A percentile compares a stretch with the other conserved stretches of the same genome.
phyloP scores from a whole-genome alignment of 2,329 filamentous ascomycete genomes.

The Sporothrix pallida region DNA sequence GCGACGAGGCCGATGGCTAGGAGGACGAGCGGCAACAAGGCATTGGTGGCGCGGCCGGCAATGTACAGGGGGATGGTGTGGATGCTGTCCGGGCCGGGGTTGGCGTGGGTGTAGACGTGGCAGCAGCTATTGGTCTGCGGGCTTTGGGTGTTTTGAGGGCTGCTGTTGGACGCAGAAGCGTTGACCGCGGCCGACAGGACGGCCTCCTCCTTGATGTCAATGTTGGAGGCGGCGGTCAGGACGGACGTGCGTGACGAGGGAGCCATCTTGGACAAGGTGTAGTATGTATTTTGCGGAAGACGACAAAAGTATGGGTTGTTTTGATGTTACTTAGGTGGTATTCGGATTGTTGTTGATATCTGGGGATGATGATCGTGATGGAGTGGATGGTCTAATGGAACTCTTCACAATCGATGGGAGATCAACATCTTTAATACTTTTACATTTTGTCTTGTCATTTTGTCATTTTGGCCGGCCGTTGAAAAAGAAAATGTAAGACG shows the following conservation, averaged over 20 bases:
- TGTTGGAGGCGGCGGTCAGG: neutral
- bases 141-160: neutral
- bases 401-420: no score
- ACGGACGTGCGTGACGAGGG: neutral
- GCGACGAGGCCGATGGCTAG: slow-evolving; percentile 13
- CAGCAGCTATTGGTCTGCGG: no score
- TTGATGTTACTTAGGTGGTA: no score
- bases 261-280: neutral
- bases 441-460: no score
- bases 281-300: neutral
- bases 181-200: neutral
- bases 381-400: no score
- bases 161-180: neutral
- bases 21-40: neutral
- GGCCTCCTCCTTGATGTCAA: neutral
- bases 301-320: neutral
- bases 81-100: neutral
- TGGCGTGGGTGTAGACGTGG: neutral
- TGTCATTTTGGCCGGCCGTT: no score
- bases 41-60: slow-evolving; percentile 11
- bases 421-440: no score
- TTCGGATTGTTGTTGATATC: no score
- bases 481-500: neutral
- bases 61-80: neutral
- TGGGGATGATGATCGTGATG: no score